Evolutionary conservation across 176 grass and related monocot genomes (phyloP), one percentile per base, ranked within the genome.

Genomic region (Cenchrus americanus): DNA sequence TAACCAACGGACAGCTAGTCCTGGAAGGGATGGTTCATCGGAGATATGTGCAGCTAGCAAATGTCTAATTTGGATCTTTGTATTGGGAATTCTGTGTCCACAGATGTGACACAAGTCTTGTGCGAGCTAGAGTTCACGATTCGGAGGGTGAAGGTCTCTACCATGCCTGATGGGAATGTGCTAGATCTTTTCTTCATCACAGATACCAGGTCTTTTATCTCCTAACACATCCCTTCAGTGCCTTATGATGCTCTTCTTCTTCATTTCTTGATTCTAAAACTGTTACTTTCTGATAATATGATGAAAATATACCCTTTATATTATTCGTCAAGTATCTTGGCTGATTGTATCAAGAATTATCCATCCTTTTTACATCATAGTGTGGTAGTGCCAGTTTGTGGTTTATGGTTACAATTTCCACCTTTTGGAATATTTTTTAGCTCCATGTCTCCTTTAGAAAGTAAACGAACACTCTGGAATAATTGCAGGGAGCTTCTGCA

Each of bases 111-210:
- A 10, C 82, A 88, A 9, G 89, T 90, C 34, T 46, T 97, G 37
- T 92, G 79, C 13, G 91, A 92, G 64, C 76, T 97, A 66, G 91
- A 97, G 46, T 85, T 97, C 77, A 94, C 91, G 27, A 94, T 97
- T 49, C 65, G 84, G 85, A 94, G 87, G 86, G 89, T 97, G 47
- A 97, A 97, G 73, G 94, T 97, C 41, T 97, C 91, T 15, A 97
- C 94, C 69, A 97, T 89, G 1, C 94, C 94, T 30, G 94, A 97
- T 43, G 94, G 94, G 4, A 86, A 82, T 77, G 91, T 91, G 27
- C 60, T 97, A 10, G 91, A 97, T 69, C 91, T 97, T 81, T 97
- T 97, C 85, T 97, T 97, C 76, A 88, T 97, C 77, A 97, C 91
- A 12, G 91, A 97, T 64, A 75, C 86, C 43, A 97, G 80, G 94